Percentiles rank a stretch among this genome's conserved stretches.
These are phyloP conservation scores for Dillenia turbinata DNA, from an alignment of 164 flowering plant genomes.

Conservation along the genomic window DNA sequence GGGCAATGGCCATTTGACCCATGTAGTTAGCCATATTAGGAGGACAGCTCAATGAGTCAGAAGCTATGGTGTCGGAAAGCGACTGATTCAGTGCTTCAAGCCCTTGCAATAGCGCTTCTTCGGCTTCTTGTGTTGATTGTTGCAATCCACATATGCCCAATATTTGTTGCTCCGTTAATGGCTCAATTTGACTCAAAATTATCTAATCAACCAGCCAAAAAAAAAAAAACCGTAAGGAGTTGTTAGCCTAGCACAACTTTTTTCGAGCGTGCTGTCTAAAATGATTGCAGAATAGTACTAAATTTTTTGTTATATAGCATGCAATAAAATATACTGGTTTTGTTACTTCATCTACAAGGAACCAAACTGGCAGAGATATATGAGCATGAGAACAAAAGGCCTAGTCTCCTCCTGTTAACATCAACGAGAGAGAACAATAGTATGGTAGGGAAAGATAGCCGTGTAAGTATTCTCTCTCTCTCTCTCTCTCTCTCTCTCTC, in stretches of 20 bases:
- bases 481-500: conserved; percentile 3
- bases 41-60: conserved; percentile 65
- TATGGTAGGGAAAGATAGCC: too few relatives aligned
- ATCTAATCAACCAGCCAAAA: conserved; percentile 33
- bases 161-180: conserved; percentile 84
- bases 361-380: conserved; percentile 10
- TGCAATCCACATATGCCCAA: conserved; percentile 77
- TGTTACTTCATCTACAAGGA: conserved; percentile 9
- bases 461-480: background rate
- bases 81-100: conserved; percentile 78
- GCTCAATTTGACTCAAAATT: conserved; percentile 68
- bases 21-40: conserved; percentile 83
- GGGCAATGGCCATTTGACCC: conserved; percentile 94
- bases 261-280: too few relatives aligned
- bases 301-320: too few relatives aligned
- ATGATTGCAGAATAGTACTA: too few relatives aligned
- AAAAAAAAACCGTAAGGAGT: too few relatives aligned
- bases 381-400: conserved; percentile 9
- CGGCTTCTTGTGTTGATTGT: conserved; percentile 86
- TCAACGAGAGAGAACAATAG: background rate
- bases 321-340: background rate
- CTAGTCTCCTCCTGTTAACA: background rate
- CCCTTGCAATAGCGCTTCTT: conserved; percentile 87
- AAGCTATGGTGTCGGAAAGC: conserved; percentile 69
- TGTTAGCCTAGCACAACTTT: too few relatives aligned